Base-by-base conservation (phyloP, 164 flowering plant species). In the Taxillus chinensis region DNA sequence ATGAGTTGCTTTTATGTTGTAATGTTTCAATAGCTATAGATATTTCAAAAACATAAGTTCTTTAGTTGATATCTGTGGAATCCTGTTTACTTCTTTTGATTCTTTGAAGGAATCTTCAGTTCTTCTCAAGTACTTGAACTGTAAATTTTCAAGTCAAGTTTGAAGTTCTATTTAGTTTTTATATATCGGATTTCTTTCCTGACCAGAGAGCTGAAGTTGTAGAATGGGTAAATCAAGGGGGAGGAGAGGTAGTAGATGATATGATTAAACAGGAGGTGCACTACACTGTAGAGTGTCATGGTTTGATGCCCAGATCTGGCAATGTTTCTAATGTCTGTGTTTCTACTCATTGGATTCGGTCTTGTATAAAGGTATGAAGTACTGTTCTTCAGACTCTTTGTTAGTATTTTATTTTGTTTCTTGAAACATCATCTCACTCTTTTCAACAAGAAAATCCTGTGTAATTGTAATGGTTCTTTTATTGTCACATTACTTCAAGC, bases 311-410 rank as follows among this genome's bases (percentile, higher is more conserved):
- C 37, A 70, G 37, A 8, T 51, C 57, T 42, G 60, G 56, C 38
- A 59, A 63, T 77, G 65, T 4, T 68, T 53, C 66, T 46, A 67
- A 76, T 71, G 77, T 74, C 49, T 52, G 63, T 75, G 86, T 93
- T 17, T 86, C 98, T 53, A 85, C 80, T 71, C 98, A 93, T 64
- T 90, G 98, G 98, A 68, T 93, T 58, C 71, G 79, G 12, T 83
- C 80, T 67, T 90, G 92, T 78, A 75, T 87, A 64, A 85, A 90
- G 95, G 98, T 93, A 79, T 60, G 43, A 16, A 10, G 37, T 40
- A 6, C 15, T 11, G 41, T 38, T 13, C 6, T 17, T 8, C 37
- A 39, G 17, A 39, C 3, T n/a, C 38, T 57, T 38, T 3, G 5
- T 57, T 10, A 57, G 7, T 51, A 5, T 5, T 48, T 6, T 48